Conservation (phyloP, 2,329 filamentous ascomycete genomes). For the Pseudogymnoascus sp. region DNA sequence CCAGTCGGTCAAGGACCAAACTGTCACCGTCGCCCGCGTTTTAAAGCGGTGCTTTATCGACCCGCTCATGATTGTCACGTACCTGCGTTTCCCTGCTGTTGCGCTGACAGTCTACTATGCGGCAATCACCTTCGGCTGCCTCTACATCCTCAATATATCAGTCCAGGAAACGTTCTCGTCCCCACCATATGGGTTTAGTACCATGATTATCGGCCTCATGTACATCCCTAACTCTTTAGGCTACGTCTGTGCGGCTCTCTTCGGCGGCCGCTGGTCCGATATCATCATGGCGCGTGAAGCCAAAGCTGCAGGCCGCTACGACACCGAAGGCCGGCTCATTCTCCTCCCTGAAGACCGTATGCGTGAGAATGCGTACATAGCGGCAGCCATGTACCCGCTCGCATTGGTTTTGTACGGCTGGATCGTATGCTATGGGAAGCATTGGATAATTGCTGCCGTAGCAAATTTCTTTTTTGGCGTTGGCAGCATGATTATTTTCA, state of each 20-base stretch:
- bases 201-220: slow-evolving; percentile 64
- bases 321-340: slow-evolving; percentile 58
- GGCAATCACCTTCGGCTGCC: slow-evolving; percentile 64
- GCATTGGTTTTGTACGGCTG: slow-evolving; percentile 74
- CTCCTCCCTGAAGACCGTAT: slow-evolving; percentile 75
- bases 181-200: slow-evolving; percentile 61
- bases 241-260: slow-evolving; percentile 61
- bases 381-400: slow-evolving; percentile 62
- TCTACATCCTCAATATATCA: slow-evolving; percentile 74
- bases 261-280: slow-evolving; percentile 75
- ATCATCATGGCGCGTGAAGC: slow-evolving; percentile 74
- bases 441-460: slow-evolving; percentile 57
- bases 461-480: slow-evolving; percentile 70
- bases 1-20: slow-evolving; percentile 53
- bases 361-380: slow-evolving; percentile 75
- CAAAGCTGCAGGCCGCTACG: slow-evolving; percentile 60
- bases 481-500: slow-evolving; percentile 62
- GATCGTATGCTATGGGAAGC: slow-evolving; percentile 56
- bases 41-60: slow-evolving; percentile 62
- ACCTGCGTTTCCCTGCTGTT: slow-evolving; percentile 69
- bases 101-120: slow-evolving; percentile 68
- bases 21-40: slow-evolving; percentile 46
- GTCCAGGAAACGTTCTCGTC: slow-evolving; percentile 63
- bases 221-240: slow-evolving; percentile 73
- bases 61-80: slow-evolving; percentile 63